Conservation (phyloP, 106 monocot genomes). For the Allium cepa region DNA sequence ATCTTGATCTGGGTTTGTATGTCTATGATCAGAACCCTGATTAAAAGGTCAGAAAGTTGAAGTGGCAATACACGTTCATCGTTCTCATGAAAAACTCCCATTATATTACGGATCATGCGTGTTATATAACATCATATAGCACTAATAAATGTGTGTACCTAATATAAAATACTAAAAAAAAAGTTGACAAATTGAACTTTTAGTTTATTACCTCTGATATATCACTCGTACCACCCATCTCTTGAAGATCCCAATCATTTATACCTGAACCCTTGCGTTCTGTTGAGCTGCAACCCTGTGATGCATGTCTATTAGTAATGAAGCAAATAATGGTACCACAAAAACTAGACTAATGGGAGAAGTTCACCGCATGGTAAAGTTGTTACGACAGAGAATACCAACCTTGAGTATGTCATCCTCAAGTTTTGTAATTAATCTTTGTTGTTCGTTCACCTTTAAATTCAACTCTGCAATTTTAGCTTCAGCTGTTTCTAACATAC, state of each 20-base stretch:
- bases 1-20: constrained; percentile 65
- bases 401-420: constrained; percentile 99
- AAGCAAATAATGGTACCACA: not conserved
- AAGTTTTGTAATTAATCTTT: constrained; percentile 83
- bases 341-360: too few species aligned
- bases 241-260: constrained; percentile 94
- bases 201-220: constrained; percentile 50
- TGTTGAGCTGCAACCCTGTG: constrained; percentile 74
- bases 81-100: too few species aligned
- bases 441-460: constrained; percentile 80
- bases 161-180: not conserved
- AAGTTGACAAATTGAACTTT: not conserved
- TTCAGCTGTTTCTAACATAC: constrained; percentile 64
- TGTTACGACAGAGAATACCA: not conserved
- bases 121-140: too few species aligned
- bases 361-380: too few species aligned
- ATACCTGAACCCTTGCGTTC: constrained; percentile 58
- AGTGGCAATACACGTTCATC: too few species aligned
- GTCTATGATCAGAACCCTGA: constrained; percentile 69
- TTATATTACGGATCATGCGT: too few species aligned
- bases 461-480: constrained; percentile 54
- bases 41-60: not conserved
- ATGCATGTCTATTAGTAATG: not conserved
- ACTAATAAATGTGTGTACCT: not conserved
- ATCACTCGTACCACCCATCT: constrained; percentile 47